Evolutionary conservation across 192 early-diverging fungal species (phyloP).

Genomic region (Haplosporangium gracile): DNA sequence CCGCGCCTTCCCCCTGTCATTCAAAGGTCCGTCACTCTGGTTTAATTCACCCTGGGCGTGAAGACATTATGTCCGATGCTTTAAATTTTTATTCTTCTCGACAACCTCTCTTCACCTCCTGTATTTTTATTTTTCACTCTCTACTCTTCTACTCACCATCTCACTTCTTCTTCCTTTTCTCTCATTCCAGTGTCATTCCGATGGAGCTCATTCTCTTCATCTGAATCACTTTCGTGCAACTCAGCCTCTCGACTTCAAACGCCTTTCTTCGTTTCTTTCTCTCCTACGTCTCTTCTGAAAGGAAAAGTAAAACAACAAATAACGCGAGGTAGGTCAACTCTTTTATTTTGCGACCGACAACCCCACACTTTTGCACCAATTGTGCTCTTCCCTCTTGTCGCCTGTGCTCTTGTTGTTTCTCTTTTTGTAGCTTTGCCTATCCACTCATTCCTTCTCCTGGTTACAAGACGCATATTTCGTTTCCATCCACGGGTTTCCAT

Average conservation of each 20-base stretch:
- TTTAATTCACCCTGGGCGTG: no score
- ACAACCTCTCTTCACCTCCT: not conserved
- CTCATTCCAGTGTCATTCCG: not conserved
- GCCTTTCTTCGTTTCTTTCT: not conserved
- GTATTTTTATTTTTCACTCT: no score
- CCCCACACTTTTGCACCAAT: slow-evolving; percentile 5
- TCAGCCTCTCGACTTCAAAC: not conserved
- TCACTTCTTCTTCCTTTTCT: not conserved
- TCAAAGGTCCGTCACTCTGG: no score
- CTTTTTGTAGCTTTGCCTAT: not conserved
- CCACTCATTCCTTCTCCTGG: not conserved
- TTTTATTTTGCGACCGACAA: not conserved
- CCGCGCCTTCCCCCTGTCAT: no score
- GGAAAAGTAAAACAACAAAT: not conserved
- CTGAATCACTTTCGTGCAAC: not conserved
- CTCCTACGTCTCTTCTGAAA: not conserved
- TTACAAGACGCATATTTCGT: not conserved
- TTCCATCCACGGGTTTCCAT: not conserved
- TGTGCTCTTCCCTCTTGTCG: not conserved
- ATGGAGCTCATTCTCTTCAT: slow-evolving; percentile 3
- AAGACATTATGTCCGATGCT: no score
- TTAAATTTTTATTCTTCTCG: not conserved
- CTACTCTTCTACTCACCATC: not conserved
- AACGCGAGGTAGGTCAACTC: not conserved
- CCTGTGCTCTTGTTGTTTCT: slow-evolving; percentile 7